These are phyloP conservation scores for Penicillium desertorum DNA, from an alignment of 495 filamentous ascomycete genomes.

Conservation along the genomic window DNA sequence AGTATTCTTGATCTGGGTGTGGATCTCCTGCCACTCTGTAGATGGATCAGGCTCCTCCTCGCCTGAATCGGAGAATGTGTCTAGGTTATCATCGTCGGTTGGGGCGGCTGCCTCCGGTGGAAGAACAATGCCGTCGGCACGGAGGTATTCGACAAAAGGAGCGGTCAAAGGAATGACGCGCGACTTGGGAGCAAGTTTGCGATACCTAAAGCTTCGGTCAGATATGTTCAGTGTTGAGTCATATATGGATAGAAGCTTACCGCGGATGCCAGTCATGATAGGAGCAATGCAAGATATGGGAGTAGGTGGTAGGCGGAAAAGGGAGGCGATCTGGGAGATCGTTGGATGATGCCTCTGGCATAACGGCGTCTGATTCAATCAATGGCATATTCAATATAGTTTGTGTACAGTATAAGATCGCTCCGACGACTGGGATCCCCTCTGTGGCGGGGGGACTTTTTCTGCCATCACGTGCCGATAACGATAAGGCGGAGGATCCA, in stretches of 20 bases:
- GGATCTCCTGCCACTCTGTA: conserved; percentile 64
- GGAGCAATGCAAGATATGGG: conserved; percentile 91
- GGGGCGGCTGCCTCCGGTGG: conserved; percentile 51
- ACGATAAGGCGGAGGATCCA: conserved; percentile 18
- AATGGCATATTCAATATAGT: conserved; percentile 32
- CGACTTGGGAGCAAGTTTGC: conserved; percentile 76
- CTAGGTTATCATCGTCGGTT: conserved; percentile 38
- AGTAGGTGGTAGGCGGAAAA: conserved; percentile 78
- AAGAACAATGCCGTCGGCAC: conserved; percentile 88
- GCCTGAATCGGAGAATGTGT: conserved; percentile 41
- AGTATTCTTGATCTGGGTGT: conserved; percentile 68
- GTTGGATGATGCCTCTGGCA: conserved; percentile 16
- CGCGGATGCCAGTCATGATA: conserved; percentile 85
- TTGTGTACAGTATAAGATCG: not conserved
- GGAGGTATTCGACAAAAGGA: conserved; percentile 81
- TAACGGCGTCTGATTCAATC: conserved; percentile 28
- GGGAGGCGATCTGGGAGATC: conserved; percentile 49
- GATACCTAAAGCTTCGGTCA: conserved; percentile 57
- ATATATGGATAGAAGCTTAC: conserved; percentile 26
- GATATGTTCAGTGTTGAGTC: conserved; percentile 7
- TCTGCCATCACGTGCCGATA: conserved; percentile 30
- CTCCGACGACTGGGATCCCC: conserved; percentile 1
- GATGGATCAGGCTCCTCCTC: conserved; percentile 59
- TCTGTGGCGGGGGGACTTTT: conserved; percentile 28
- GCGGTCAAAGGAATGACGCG: conserved; percentile 72